Evolutionary conservation across 139 green algal genomes (phyloP).

Genomic region (Chlamydomonas incerta): DNA sequence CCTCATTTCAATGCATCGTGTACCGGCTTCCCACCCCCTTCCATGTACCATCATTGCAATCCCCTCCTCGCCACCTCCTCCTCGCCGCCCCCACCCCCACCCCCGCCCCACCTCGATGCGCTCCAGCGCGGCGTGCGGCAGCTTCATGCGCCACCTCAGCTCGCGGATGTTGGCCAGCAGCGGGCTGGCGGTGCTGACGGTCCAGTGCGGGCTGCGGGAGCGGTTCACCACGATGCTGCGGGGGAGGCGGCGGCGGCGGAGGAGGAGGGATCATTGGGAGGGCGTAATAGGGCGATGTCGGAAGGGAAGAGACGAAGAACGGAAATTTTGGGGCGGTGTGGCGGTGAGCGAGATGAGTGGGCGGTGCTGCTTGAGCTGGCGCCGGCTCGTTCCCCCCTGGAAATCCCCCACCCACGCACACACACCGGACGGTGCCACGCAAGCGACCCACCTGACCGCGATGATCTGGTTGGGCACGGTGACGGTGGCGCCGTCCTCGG

Average conservation of each 20-base stretch:
- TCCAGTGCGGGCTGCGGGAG: slow-evolving; percentile 7
- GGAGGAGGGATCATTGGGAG: too few relatives aligned
- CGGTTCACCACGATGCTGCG: slow-evolving; percentile 37
- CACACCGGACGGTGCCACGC: too few relatives aligned
- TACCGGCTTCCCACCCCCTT: too few relatives aligned
- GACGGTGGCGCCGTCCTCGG: slow-evolving; percentile 28
- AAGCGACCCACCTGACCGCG: slow-evolving; percentile 5
- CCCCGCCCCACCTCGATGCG: slow-evolving; percentile 18
- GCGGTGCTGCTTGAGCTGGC: too few relatives aligned
- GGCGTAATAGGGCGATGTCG: too few relatives aligned
- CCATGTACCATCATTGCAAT: too few relatives aligned
- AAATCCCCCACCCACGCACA: not conserved
- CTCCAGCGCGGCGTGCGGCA: slow-evolving; percentile 36
- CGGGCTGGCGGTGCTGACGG: not conserved
- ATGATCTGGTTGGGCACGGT: slow-evolving; percentile 43
- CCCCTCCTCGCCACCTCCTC: not conserved
- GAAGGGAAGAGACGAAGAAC: too few relatives aligned
- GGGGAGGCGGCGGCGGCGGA: too few relatives aligned
- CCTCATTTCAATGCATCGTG: too few relatives aligned
- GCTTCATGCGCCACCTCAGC: slow-evolving; percentile 26
- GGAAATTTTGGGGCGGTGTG: too few relatives aligned
- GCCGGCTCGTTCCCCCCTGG: too few relatives aligned
- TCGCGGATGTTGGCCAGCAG: slow-evolving; percentile 27
- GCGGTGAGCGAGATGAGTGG: too few relatives aligned
- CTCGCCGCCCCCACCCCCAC: not conserved